phyloP scores from a whole-genome alignment of 768 basidiomycete genomes.

The Tremella yokohamensis region DNA sequence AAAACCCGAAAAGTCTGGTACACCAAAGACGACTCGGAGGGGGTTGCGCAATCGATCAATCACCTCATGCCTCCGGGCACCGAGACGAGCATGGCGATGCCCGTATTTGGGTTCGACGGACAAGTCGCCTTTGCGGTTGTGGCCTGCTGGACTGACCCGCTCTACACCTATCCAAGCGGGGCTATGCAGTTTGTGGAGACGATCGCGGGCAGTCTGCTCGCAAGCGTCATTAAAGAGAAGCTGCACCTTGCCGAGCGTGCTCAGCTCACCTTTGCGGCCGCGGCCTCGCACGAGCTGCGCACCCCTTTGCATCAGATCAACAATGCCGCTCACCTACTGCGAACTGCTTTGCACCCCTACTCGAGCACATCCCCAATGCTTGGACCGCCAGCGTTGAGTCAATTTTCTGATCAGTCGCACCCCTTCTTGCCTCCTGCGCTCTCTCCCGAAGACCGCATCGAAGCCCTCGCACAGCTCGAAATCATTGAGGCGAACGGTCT shows the following conservation, averaged over 20 bases:
- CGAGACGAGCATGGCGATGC: conserved; percentile 44
- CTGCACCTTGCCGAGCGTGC: conserved; percentile 34
- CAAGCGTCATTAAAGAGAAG: conserved; percentile 40
- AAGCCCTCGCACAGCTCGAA: conserved; percentile 34
- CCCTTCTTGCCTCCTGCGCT: not conserved
- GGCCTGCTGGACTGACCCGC: conserved; percentile 46
- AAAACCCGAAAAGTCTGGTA: conserved; percentile 47
- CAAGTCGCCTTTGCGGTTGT: conserved; percentile 46
- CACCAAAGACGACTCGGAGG: conserved; percentile 43
- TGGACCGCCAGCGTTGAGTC: conserved; percentile 2
- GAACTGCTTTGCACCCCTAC: conserved; percentile 20
- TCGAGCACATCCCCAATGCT: conserved; percentile 7
- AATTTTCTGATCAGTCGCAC: not conserved
- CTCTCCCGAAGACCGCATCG: conserved; percentile 24
- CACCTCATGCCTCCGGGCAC: conserved; percentile 45
- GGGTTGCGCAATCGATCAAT: conserved; percentile 37
- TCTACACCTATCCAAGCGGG: conserved; percentile 43
- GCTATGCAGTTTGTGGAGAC: conserved; percentile 48
- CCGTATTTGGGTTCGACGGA: conserved; percentile 48
- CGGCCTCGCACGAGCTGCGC: conserved; percentile 46
- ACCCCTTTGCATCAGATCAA: conserved; percentile 49
- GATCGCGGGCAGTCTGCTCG: conserved; percentile 45
- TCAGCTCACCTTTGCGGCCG: conserved; percentile 45
- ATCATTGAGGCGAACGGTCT: conserved; percentile 41
- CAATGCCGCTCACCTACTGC: conserved; percentile 35